These are phyloP conservation scores for Lentinula guzmanii DNA, from an alignment of 768 basidiomycete genomes.

Conservation along the genomic window DNA sequence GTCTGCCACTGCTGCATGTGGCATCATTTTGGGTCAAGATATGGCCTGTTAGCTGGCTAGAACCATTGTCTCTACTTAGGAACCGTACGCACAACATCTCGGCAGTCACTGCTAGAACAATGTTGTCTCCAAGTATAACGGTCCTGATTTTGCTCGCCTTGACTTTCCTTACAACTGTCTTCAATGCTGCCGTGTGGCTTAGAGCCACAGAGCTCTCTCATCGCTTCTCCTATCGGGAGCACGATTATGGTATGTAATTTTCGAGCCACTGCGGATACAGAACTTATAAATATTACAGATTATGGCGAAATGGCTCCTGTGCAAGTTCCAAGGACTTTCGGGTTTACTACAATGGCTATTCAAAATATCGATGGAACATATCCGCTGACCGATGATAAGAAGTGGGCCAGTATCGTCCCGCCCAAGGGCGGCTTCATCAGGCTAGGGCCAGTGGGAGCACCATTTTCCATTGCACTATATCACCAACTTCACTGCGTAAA, in stretches of 20 bases:
- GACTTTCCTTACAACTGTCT: background rate
- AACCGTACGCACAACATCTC: no score
- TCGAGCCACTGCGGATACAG: background rate
- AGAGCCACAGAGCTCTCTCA: background rate
- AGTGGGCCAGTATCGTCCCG: slow-evolving; percentile 10
- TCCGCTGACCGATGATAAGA: slow-evolving; percentile 5
- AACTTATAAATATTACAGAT: background rate
- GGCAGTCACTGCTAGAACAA: background rate
- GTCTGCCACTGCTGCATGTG: no score
- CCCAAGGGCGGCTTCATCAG: slow-evolving; percentile 9
- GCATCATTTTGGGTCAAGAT: no score
- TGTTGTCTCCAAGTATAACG: background rate
- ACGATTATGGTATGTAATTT: background rate
- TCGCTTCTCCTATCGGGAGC: background rate
- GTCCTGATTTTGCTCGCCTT: background rate
- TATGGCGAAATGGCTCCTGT: background rate
- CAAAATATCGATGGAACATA: background rate
- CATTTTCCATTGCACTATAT: slow-evolving; percentile 19
- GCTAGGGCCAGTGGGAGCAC: slow-evolving; percentile 16
- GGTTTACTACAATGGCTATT: background rate
- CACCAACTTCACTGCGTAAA: slow-evolving; percentile 26
- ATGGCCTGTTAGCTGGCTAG: no score
- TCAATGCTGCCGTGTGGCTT: background rate
- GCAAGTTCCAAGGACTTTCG: background rate
- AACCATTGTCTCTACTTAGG: no score